Conservation (phyloP, 169 alveolate species). For the Babesia divergens region DNA sequence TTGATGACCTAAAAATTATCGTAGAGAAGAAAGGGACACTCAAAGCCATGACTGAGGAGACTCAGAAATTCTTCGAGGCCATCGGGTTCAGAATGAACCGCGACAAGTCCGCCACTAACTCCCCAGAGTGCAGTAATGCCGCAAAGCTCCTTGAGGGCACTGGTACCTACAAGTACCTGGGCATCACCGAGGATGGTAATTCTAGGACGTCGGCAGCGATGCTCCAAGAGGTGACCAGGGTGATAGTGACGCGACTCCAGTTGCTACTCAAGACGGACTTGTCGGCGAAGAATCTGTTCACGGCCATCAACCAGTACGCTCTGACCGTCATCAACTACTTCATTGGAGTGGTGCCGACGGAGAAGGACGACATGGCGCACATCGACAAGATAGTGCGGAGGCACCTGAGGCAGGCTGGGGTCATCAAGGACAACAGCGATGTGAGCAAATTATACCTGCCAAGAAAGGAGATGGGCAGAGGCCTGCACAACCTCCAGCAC, state of each 20-base stretch:
- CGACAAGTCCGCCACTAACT: background rate
- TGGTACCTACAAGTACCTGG: background rate
- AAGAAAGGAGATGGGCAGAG: no score
- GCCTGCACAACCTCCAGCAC: background rate
- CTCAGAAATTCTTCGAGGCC: background rate
- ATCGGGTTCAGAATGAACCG: background rate
- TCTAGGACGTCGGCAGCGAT: background rate
- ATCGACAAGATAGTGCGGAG: background rate
- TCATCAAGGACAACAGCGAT: no score
- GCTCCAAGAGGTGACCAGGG: background rate
- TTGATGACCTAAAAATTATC: background rate
- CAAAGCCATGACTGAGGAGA: background rate
- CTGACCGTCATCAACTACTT: background rate
- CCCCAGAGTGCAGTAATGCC: background rate
- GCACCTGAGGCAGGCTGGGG: no score
- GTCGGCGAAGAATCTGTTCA: background rate
- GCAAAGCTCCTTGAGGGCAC: background rate
- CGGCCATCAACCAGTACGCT: background rate
- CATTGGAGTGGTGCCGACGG: background rate
- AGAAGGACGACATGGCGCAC: background rate
- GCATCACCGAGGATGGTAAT: background rate
- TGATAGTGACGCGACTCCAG: background rate
- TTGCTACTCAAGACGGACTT: background rate
- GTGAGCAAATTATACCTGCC: no score
- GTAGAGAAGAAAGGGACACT: background rate